Percentiles rank a stretch among this genome's conserved stretches.
Evolutionary conservation across 352 stramenopile species (phyloP).

Genomic region (Globisporangium irregulare): DNA sequence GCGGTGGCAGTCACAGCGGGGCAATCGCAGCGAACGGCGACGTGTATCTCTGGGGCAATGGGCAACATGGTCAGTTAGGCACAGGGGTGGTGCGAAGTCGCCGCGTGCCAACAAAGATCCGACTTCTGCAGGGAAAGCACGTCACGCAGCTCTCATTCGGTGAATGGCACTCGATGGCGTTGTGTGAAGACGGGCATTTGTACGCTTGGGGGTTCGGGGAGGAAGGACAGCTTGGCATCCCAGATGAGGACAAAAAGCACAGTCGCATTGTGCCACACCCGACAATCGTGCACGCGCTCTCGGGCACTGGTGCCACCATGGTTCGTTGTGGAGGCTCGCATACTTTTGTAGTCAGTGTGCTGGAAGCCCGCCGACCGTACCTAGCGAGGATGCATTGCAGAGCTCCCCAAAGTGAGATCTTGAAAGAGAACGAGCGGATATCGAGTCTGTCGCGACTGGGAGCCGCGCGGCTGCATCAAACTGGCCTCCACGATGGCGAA

Average conservation of each 20-base stretch:
- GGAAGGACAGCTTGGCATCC: slow-evolving; percentile 60
- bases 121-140: slow-evolving; percentile 37
- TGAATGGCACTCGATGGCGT: slow-evolving; percentile 72
- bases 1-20: slow-evolving; percentile 59
- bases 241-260: slow-evolving; percentile 41
- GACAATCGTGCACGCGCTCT: slow-evolving; percentile 42
- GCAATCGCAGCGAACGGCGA: slow-evolving; percentile 37
- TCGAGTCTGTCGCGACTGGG: slow-evolving; percentile 6
- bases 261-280: slow-evolving; percentile 42
- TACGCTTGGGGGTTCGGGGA: slow-evolving; percentile 73
- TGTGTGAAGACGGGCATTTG: slow-evolving; percentile 48
- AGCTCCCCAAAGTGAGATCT: slow-evolving; percentile 30
- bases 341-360: slow-evolving; percentile 63
- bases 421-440: slow-evolving; percentile 24
- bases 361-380: slow-evolving; percentile 46
- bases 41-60: slow-evolving; percentile 60
- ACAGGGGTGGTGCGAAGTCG: slow-evolving; percentile 37
- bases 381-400: slow-evolving; percentile 41
- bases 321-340: slow-evolving; percentile 57
- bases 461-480: background rate
- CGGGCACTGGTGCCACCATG: slow-evolving; percentile 51
- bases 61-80: slow-evolving; percentile 55
- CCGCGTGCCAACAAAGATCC: slow-evolving; percentile 38
- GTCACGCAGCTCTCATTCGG: slow-evolving; percentile 53
- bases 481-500: background rate